Conservation (phyloP, 768 basidiomycete genomes). For the Piloderma croceum region DNA sequence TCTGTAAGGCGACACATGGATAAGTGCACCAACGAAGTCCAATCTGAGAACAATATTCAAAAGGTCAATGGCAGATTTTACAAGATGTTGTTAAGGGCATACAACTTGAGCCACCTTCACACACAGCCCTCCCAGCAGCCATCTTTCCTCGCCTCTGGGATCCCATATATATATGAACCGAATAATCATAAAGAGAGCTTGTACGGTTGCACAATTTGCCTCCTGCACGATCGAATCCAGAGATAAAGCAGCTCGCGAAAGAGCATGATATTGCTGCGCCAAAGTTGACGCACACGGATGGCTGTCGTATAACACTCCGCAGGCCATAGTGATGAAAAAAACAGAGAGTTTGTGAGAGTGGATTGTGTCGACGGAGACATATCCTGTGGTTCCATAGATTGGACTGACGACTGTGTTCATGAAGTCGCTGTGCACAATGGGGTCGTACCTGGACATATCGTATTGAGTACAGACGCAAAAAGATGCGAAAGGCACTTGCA, state of each 20-base stretch:
- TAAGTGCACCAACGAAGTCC: constrained; percentile 41
- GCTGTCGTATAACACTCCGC: constrained; percentile 41
- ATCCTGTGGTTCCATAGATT: constrained; percentile 35
- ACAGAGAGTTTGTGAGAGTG: constrained; percentile 46
- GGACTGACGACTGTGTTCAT: constrained; percentile 32
- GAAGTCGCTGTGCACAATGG: constrained; percentile 39
- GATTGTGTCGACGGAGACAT: constrained; percentile 27
- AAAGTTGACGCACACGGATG: constrained; percentile 25
- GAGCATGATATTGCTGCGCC: constrained; percentile 40
- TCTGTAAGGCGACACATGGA: background rate
- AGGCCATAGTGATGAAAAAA: constrained; percentile 47
- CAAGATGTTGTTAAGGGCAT: too few species aligned
- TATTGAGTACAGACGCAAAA: constrained; percentile 1
- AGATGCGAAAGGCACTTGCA: constrained; percentile 29
- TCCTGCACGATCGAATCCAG: constrained; percentile 40
- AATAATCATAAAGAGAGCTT: constrained; percentile 41
- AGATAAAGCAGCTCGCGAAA: constrained; percentile 44
- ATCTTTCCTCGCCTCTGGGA: constrained; percentile 39
- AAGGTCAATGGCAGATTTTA: too few species aligned
- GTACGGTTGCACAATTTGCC: constrained; percentile 42
- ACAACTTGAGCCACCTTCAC: constrained; percentile 41
- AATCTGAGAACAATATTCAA: too few species aligned
- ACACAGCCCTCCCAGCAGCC: constrained; percentile 43
- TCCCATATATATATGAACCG: constrained; percentile 39
- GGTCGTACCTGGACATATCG: constrained; percentile 36